Conservation (phyloP, 352 stramenopile genomes). For the Ophiocytium majus region DNA sequence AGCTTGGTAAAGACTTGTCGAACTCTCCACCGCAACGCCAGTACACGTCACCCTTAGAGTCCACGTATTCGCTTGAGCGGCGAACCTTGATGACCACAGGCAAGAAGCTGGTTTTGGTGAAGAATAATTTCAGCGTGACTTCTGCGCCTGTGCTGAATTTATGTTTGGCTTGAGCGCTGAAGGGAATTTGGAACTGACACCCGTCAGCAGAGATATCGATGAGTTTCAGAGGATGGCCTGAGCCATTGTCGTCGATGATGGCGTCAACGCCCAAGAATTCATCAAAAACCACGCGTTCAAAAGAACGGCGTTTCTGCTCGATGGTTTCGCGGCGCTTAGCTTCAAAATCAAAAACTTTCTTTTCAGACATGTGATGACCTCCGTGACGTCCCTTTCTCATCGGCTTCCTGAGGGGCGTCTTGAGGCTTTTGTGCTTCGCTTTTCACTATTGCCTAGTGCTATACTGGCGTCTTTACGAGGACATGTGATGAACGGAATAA, state of each 20-base stretch:
- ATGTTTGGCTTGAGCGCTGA: not conserved
- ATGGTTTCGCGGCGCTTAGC: not conserved
- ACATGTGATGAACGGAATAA: no score
- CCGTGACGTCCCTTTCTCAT: not conserved
- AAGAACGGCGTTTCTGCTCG: slow-evolving; percentile 4
- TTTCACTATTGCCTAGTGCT: no score
- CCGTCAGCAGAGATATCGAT: slow-evolving; percentile 5
- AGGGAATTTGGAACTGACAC: slow-evolving; percentile 1
- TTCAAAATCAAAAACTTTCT: slow-evolving; percentile 9
- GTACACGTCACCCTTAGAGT: not conserved
- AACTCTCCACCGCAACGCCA: not conserved
- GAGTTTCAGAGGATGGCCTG: not conserved
- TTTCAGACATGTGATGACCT: slow-evolving; percentile 6
- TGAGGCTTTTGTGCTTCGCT: slow-evolving; percentile 8
- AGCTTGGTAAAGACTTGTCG: slow-evolving; percentile 6
- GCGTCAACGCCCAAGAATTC: not conserved
- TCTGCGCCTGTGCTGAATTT: not conserved
- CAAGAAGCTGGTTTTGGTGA: not conserved
- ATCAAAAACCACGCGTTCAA: slow-evolving; percentile 6
- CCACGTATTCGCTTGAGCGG: not conserved
- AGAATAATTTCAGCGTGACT: slow-evolving; percentile 10
- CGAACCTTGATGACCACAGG: not conserved
- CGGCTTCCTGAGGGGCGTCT: not conserved
- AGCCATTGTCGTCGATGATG: not conserved
- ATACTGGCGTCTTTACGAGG: no score